Conservation (phyloP, 1,139 yeast genomes). For the Protomyces inouyei region DNA sequence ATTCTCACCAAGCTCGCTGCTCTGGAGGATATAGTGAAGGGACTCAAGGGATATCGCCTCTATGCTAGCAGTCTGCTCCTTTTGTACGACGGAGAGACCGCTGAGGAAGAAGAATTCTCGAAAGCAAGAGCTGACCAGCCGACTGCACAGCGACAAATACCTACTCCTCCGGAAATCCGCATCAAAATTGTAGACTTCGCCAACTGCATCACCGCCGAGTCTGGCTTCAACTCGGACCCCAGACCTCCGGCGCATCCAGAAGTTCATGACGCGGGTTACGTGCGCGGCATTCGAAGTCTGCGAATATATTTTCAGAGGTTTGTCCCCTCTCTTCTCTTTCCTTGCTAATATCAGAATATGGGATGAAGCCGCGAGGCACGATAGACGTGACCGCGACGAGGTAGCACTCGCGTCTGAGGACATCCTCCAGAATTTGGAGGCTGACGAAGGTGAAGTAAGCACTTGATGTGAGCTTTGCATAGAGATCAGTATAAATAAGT, state of each 20-base stretch:
- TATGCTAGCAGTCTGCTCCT: conserved; percentile 86
- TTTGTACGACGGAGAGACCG: conserved; percentile 70
- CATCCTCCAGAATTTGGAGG: conserved; percentile 13
- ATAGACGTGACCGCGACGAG: conserved; percentile 1
- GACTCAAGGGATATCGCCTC: conserved; percentile 73
- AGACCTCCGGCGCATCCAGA: conserved; percentile 64
- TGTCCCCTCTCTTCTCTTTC: not conserved
- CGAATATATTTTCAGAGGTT: conserved; percentile 49
- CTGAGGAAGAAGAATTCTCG: conserved; percentile 29
- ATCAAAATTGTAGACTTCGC: conserved; percentile 92
- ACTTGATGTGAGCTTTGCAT: not conserved
- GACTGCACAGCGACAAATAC: conserved; percentile 15
- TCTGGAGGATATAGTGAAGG: conserved; percentile 51
- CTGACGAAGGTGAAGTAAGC: conserved; percentile 5
- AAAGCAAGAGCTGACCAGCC: not conserved
- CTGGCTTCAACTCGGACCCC: conserved; percentile 39
- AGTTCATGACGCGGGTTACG: conserved; percentile 72
- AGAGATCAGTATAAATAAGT: not conserved
- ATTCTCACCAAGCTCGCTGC: conserved; percentile 58
- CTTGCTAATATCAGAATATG: not conserved
- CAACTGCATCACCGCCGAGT: conserved; percentile 77
- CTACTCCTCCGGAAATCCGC: conserved; percentile 40
- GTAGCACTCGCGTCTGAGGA: conserved; percentile 10
- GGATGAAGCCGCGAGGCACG: conserved; percentile 18
- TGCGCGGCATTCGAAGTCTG: conserved; percentile 71